These are phyloP conservation scores for Pestalotiopsis sp. DNA, from an alignment of 2,329 filamentous ascomycete genomes.

Conservation along the genomic window DNA sequence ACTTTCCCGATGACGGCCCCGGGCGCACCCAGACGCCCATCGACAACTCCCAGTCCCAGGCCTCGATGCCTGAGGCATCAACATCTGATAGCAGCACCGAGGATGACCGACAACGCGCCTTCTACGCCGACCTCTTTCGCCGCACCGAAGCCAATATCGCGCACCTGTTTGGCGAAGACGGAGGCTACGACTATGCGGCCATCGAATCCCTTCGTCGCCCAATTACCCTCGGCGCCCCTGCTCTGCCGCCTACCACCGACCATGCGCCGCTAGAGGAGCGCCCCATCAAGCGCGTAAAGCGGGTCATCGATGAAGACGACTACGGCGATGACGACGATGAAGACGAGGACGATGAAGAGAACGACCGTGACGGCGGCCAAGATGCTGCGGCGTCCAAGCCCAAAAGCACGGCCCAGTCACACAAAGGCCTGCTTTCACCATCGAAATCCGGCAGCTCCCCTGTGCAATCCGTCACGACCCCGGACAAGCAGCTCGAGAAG, in stretches of 20 bases:
- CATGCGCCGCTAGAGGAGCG: slow-evolving; percentile 61
- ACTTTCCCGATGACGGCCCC: slow-evolving; percentile 62
- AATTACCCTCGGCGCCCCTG: slow-evolving; percentile 38
- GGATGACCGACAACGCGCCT: slow-evolving; percentile 71
- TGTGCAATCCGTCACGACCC: slow-evolving; percentile 63
- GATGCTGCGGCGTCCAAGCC: slow-evolving; percentile 53
- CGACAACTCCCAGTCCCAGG: slow-evolving; percentile 43
- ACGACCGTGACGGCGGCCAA: slow-evolving; percentile 53
- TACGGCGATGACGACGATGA: slow-evolving; percentile 84
- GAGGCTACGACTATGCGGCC: slow-evolving; percentile 51
- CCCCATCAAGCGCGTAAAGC: slow-evolving; percentile 72
- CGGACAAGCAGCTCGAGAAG: slow-evolving; percentile 58
- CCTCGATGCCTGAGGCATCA: slow-evolving; percentile 62
- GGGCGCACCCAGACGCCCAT: slow-evolving; percentile 52
- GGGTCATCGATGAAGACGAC: slow-evolving; percentile 81
- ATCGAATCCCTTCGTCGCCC: slow-evolving; percentile 56
- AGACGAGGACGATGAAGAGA: slow-evolving; percentile 68
- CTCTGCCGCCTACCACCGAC: slow-evolving; percentile 58
- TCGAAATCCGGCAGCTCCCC: slow-evolving; percentile 71
- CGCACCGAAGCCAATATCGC: slow-evolving; percentile 77
- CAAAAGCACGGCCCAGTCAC: slow-evolving; percentile 49
- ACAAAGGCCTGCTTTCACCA: slow-evolving; percentile 65
- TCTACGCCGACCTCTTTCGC: slow-evolving; percentile 78
- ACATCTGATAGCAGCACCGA: slow-evolving; percentile 46
- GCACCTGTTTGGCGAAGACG: slow-evolving; percentile 67